phyloP scores from a whole-genome alignment of 805 yeast genomes.

The Candida xiaguanensis region DNA sequence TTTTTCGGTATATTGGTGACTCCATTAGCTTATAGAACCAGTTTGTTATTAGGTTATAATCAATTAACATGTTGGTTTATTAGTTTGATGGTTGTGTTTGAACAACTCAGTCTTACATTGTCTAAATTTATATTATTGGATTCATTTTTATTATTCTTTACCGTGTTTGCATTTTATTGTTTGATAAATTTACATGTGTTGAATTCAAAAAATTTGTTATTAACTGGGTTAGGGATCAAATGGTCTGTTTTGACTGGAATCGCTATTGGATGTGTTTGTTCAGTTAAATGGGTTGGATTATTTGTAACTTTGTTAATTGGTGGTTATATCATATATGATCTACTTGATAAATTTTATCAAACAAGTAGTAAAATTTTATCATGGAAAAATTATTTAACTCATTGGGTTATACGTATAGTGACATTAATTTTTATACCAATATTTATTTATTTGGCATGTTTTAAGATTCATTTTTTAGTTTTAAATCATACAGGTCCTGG shows the following conservation, averaged over 20 bases:
- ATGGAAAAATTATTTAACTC: slow-evolving; percentile 39
- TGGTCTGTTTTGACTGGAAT: slow-evolving; percentile 65
- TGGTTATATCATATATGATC: slow-evolving; percentile 51
- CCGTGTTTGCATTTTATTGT: slow-evolving; percentile 46
- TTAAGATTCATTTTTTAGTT: slow-evolving; percentile 76
- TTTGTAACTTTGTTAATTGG: slow-evolving; percentile 64
- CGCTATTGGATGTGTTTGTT: slow-evolving; percentile 77
- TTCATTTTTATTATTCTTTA: slow-evolving; percentile 86
- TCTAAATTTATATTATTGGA: slow-evolving; percentile 89
- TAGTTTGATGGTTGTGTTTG: slow-evolving; percentile 75
- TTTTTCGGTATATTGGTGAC: slow-evolving; percentile 77
- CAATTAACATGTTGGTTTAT: slow-evolving; percentile 73
- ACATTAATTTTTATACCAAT: slow-evolving; percentile 71
- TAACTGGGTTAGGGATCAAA: slow-evolving; percentile 37
- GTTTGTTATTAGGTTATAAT: slow-evolving; percentile 70
- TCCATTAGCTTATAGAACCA: slow-evolving; percentile 83
- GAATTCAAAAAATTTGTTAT: slow-evolving; percentile 33
- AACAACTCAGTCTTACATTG: slow-evolving; percentile 77
- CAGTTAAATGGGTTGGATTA: slow-evolving; percentile 83
- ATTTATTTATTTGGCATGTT: slow-evolving; percentile 62
- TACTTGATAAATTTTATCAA: slow-evolving; percentile 43
- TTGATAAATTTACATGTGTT: slow-evolving; percentile 46
- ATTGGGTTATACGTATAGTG: slow-evolving; percentile 70
- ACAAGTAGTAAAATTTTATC: slow-evolving; percentile 13
- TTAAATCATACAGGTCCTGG: slow-evolving; percentile 87